A percentile compares a stretch with the other conserved stretches of the same genome.
Conservation (phyloP, 345 rosid genomes). For the Ceriops tagal region DNA sequence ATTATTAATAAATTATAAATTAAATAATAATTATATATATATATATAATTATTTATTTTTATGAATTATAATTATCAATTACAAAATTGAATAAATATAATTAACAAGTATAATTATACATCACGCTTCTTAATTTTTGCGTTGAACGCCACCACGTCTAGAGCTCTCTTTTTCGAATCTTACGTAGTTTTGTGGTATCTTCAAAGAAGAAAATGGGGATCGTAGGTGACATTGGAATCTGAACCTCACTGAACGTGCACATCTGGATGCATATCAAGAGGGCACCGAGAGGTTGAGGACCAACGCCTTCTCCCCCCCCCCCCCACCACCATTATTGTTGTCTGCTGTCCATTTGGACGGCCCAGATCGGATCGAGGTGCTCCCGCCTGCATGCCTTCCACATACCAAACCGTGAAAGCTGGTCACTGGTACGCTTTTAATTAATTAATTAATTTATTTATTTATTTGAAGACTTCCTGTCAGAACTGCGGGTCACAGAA, state of each 20-base stretch:
- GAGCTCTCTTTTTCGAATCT: background rate
- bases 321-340: constrained; percentile 2
- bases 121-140: no score
- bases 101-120: no score
- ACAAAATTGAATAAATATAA: no score
- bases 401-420: constrained; percentile 30
- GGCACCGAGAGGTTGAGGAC: constrained; percentile 13
- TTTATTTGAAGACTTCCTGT: constrained; percentile 15
- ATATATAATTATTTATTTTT: no score
- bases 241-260: constrained; percentile 8
- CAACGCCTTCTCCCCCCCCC: background rate
- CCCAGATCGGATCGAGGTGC: constrained; percentile 22
- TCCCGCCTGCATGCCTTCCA: constrained; percentile 12
- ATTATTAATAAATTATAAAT: no score
- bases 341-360: constrained; percentile 16
- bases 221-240: constrained; percentile 1
- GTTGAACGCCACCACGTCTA: no score
- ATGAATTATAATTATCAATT: no score
- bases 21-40: no score
- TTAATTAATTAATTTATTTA: constrained; percentile 20
- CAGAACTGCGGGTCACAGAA: constrained; percentile 24
- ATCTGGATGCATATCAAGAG: constrained; percentile 8
- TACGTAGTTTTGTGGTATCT: background rate
- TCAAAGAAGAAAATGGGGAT: background rate
- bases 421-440: constrained; percentile 18